Base-by-base conservation (phyloP, 2,329 filamentous ascomycete genomes). In the Didymella arachidicola region DNA sequence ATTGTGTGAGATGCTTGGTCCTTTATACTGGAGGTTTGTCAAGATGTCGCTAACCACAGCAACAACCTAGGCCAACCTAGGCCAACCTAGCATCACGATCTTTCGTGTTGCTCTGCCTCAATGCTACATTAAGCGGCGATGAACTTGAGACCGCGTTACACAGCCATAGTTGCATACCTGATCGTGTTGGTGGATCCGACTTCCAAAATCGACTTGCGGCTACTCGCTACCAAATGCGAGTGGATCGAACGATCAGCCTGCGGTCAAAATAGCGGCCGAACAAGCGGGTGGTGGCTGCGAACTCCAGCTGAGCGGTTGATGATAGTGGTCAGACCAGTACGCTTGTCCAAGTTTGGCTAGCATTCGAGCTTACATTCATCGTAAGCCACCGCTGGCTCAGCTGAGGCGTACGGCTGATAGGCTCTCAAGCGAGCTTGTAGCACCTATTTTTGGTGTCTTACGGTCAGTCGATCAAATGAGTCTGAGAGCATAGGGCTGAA, bases 271-370 rank as follows among this genome's bases (percentile, higher is more conserved):
- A 16, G 30, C 41, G 39, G 46, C 46, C 46, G 22, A 38, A 44
- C 12, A 39, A 14, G 41, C 39, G 29, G 45, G 45, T 56, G 53
- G 53, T 49, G 53, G 53, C 53, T 56, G 53, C 39, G 39, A 49
- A 18, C 39, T 30, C 19, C 46, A 56, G 53, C 38, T 56, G 53
- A 45, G 45, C 30, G 16, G 30, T 49, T 30, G 22, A 27, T 27
- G 42, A 30, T 18, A 18, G 22, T 16, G 8, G 39, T 56, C n/a
- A 56, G 52, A 50, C 26, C 32, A 34, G 39, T 50, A 50, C 38
- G 53, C 38, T 56, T 56, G 39, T 19, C 45, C n/a, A 5, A 12
- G 7, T 45, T 10, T 12, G 36, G 46, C 32, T 56, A 56, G 53
- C 32, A 46, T 18, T 4, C 7, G 14, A 25, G 7, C 32, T 30